Base-by-base conservation (phyloP, 345 rosid genomes). In the Syzygium jambos region DNA sequence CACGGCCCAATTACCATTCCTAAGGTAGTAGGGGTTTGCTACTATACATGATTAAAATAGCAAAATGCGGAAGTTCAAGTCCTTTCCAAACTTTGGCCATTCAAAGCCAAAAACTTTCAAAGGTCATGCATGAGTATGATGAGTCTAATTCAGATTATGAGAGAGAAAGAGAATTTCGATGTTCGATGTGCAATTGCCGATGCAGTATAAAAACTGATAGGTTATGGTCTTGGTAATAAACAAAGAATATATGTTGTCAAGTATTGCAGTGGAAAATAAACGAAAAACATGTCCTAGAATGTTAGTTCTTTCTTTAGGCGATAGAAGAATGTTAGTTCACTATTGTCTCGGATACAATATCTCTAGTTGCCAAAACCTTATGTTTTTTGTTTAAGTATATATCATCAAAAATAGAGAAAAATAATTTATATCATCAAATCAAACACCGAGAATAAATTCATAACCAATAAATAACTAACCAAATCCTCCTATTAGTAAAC, bases 291-390 rank as follows among this genome's bases (percentile, higher is more conserved):
- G 61, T 56, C 61, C 6, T 56, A 56, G n/a, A 56, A 4, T 56
- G 0, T 56, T 23, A 56, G 23, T 56, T 0, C 61, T 56, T 55
- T 56, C n/a, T 56, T 56, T 4, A 9, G n/a, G n/a, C 1, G 13
- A 56, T 11, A 56, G 12, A 56, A 9, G 0, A 56, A 56, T 56
- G 12, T 56, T 0, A 56, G 13, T 56, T 56, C n/a, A 56, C 2
- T 23, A 56, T 56, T 23, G n/a, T 56, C 61, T 56, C 10, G 13
- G 0, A 56, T 23, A n/a, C 12, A 56, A 56, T 56, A 56, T 56
- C 13, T 56, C n/a, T 12, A 0, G 0, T 5, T 23, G 23, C 13
- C 2, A 4, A 56, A 22, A 23, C 61, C n/a, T 56, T 0, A 23
- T 23, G 1, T 56, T 56, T 56, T 23, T 22, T 56, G 5, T 56